Evolutionary conservation across 78 protist species (phyloP).

Genomic region (Creolimax fragrantissima): DNA sequence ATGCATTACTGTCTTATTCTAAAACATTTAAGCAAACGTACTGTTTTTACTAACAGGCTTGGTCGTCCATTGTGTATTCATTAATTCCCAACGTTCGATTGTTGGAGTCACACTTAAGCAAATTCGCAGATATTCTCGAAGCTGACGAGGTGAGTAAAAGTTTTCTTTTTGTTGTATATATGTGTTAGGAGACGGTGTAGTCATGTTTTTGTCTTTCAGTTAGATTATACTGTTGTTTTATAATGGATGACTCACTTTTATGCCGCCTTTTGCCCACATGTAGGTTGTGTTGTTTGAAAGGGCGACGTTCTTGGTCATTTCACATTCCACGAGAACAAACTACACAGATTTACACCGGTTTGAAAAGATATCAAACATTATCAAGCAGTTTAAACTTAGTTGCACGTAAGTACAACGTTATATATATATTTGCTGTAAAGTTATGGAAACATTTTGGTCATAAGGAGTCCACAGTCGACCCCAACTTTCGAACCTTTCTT

Average conservation of each 20-base stretch:
- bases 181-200: background rate
- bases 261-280: background rate
- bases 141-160: slow-evolving; percentile 78
- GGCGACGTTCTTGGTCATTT: slow-evolving; percentile 82
- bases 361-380: slow-evolving; percentile 86
- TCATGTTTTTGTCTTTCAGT: background rate
- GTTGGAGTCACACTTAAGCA: slow-evolving; percentile 65
- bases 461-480: too few species aligned
- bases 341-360: slow-evolving; percentile 60
- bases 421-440: too few species aligned
- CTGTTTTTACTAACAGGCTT: too few species aligned
- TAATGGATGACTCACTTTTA: too few species aligned
- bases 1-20: too few species aligned
- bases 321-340: slow-evolving; percentile 58
- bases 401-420: slow-evolving; percentile 31
- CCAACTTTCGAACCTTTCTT: too few species aligned
- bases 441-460: too few species aligned
- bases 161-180: background rate
- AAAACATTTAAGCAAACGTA: too few species aligned
- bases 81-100: slow-evolving; percentile 77
- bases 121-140: slow-evolving; percentile 73
- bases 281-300: slow-evolving; percentile 45
- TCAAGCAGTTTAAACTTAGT: slow-evolving; percentile 91
- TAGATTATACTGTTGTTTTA: too few species aligned
- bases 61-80: slow-evolving; percentile 82